Evolutionary conservation across 805 yeast genomes (phyloP), one percentile per base, ranked within the genome.

Genomic region (Scheffersomyces ergatensis): DNA sequence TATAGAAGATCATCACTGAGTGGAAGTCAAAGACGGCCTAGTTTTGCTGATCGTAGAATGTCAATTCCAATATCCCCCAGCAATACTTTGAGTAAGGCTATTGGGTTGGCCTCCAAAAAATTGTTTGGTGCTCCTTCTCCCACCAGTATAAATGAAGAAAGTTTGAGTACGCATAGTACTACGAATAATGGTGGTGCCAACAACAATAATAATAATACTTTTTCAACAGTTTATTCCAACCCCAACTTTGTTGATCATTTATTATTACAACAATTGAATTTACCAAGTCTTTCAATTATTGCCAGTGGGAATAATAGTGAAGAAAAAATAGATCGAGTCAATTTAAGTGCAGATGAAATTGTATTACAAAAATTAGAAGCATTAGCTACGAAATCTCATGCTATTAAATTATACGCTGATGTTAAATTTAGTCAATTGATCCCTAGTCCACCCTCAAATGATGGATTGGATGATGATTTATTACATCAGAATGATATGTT

Each of bases 301-400:
- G n/a, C n/a, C n/a, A n/a, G n/a, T n/a, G n/a, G n/a, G n/a, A 37
- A 6, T 8, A 1, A 16, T 4, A 14, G 25, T 8, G 19, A n/a
- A 13, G 12, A n/a, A 19, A 30, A 29, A 4, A 14, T 11, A 8
- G 29, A 26, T 12, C 23, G 31, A 14, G 5, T 36, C 36, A 16
- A 32, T 15, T 23, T 14, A 18, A 13, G 20, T 4, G 40, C 54
- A 6, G 72, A 67, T 44, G 70, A 65, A 60, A 51, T 42, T 60
- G 74, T 63, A 29, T 62, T 53, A 60, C 62, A 44, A 20, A 69
- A 73, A 40, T 67, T 90, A 44, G 96, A 89, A 58, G 71, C 80
- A 1, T 65, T 89, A 34, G 89, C 96, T 2, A 89, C 97, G 0
- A 89, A 89, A 65, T 89, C 96, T 0, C 93, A 89, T 56, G 96